phyloP scores from a whole-genome alignment of 1,284 basidiomycete species.

The Ceratobasidium sp. region DNA sequence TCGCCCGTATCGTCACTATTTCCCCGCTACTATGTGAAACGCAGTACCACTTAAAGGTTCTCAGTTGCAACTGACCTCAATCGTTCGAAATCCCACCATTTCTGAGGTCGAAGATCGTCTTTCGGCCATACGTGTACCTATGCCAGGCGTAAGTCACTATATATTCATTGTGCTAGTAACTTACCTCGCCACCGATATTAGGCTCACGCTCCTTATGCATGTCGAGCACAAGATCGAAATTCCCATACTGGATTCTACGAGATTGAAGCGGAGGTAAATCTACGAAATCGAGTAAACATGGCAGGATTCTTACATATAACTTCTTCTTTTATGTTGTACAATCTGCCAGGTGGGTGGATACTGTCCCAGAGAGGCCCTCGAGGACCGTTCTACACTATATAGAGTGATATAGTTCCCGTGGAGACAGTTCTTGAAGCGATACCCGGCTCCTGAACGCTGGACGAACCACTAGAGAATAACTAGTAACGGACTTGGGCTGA shows the following conservation, averaged over 20 bases:
- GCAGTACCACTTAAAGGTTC: neutral
- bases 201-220: neutral
- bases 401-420: neutral
- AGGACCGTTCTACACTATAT: neutral
- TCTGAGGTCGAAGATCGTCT: neutral
- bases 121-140: no score
- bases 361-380: neutral
- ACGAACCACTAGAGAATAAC: slow-evolving; percentile 2
- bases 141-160: no score
- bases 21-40: no score
- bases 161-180: neutral
- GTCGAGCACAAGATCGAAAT: slow-evolving; percentile 10
- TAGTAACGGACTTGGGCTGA: neutral
- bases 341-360: slow-evolving; percentile 14
- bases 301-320: neutral
- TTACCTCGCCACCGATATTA: neutral
- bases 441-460: slow-evolving; percentile 10
- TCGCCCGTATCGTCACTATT: neutral
- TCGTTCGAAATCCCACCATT: slow-evolving; percentile 3
- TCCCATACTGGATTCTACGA: slow-evolving; percentile 8
- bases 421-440: slow-evolving; percentile 9
- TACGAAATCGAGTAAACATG: neutral
- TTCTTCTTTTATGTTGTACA: neutral
- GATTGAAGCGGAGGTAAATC: neutral
- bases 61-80: neutral